Base-by-base conservation (phyloP, 306 rosid genomes). In the Ormosia semicastrata region DNA sequence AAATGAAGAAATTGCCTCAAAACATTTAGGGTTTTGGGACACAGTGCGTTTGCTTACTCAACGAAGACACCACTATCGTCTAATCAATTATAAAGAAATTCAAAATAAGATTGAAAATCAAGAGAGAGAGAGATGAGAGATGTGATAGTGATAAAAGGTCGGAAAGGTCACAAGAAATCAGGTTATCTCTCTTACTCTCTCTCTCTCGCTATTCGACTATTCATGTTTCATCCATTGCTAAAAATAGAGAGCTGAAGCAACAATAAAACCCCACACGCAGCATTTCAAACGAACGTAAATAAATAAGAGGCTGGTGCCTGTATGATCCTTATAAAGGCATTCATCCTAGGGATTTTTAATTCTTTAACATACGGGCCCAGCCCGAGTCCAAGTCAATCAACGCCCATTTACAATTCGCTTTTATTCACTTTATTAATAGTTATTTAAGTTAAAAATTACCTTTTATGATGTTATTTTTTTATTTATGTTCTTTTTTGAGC, bases 1-100 rank as follows among this genome's bases (percentile, higher is more conserved):
- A 91, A 89, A 87, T 91, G 92, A 89, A 91, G 91, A 89, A 87
- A 89, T 86, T 91, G 92, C 91, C 91, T 39, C 90, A 77, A 79
- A 85, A 84, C 87, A 89, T 87, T 70, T 17, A 75, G 24, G 34
- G 92, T 66, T 79, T 83, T 29, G 86, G 88, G 89, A 89, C 95
- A 91, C 86, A 86, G 90, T 86, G 93, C 84, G 91, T 86, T 84
- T 86, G 91, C 93, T 84, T 86, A 90, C 93, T 75, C n/a, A 59
- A 10, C 0, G 17, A 43, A 13, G 9, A 8, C 2, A 24, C n/a
- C 33, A 40, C 0, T 1, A 6, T 1, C 8, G 1, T n/a, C 14
- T 12, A 10, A 39, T 24, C 72, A 64, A 32, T 10, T n/a, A 6
- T 12, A 43, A 66, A 17, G 53, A 12, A 9, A 36, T 10, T 32